phyloP scores from a whole-genome alignment of 2,329 filamentous ascomycete species.

The Monilinia aucupariae region DNA sequence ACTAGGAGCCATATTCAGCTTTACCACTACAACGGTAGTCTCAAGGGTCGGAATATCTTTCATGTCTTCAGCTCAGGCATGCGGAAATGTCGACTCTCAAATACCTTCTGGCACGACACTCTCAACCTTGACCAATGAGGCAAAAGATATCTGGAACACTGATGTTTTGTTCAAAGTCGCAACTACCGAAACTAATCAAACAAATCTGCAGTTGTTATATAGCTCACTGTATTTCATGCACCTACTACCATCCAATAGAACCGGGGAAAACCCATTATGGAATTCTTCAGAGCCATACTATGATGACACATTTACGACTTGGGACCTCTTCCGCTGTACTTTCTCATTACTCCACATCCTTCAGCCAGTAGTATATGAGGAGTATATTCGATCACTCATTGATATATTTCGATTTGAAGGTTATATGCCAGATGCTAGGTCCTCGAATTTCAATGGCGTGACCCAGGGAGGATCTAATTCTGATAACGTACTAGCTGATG shows the following conservation, averaged over 20 bases:
- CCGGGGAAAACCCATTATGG: slow-evolving; percentile 65
- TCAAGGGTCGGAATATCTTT: slow-evolving; percentile 49
- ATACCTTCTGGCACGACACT: slow-evolving; percentile 41
- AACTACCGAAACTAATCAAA: slow-evolving; percentile 50
- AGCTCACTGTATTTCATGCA: slow-evolving; percentile 53
- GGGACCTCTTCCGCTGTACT: slow-evolving; percentile 58
- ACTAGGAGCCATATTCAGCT: slow-evolving; percentile 46
- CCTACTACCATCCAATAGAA: slow-evolving; percentile 53
- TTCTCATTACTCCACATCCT: slow-evolving; percentile 60
- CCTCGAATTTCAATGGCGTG: slow-evolving; percentile 63
- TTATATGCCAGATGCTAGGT: slow-evolving; percentile 60
- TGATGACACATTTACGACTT: slow-evolving; percentile 65
- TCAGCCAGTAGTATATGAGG: slow-evolving; percentile 56
- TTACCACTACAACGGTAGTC: slow-evolving; percentile 39
- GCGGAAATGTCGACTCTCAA: slow-evolving; percentile 43
- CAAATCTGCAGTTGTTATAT: slow-evolving; percentile 58
- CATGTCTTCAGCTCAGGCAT: slow-evolving; percentile 45
- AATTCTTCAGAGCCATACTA: slow-evolving; percentile 59
- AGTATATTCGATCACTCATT: slow-evolving; percentile 60
- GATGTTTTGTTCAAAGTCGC: slow-evolving; percentile 59
- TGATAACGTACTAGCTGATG: slow-evolving; percentile 68
- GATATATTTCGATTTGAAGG: slow-evolving; percentile 62
- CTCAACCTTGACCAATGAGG: slow-evolving; percentile 39
- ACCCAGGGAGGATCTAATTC: slow-evolving; percentile 65
- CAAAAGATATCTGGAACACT: slow-evolving; percentile 52